These are phyloP conservation scores for Gonium pectorale DNA, from an alignment of 139 green algal species.

Conservation along the genomic window DNA sequence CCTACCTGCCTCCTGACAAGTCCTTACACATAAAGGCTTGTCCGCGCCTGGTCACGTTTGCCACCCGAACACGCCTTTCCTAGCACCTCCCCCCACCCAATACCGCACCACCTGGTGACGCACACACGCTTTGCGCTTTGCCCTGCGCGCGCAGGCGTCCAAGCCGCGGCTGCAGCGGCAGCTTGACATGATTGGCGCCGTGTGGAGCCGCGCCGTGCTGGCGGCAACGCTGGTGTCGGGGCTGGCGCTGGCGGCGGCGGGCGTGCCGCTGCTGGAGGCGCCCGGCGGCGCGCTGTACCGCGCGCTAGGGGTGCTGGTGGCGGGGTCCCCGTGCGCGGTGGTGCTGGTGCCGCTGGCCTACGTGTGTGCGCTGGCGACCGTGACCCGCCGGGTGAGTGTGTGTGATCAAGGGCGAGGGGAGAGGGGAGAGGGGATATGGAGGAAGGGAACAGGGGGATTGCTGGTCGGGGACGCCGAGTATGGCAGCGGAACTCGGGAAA, in stretches of 20 bases:
- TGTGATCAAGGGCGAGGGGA: neutral
- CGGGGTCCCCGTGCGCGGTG: slow-evolving; percentile 89
- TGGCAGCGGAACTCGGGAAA: too few relatives aligned
- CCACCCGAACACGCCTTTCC: too few relatives aligned
- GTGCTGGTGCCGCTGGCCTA: slow-evolving; percentile 91
- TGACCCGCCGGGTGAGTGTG: slow-evolving; percentile 61
- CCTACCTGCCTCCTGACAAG: too few relatives aligned
- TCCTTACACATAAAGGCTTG: too few relatives aligned
- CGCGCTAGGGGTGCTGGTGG: slow-evolving; percentile 85
- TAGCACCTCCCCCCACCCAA: neutral
- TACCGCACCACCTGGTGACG: neutral
- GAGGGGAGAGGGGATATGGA: neutral
- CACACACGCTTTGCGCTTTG: neutral
- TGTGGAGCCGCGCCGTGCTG: slow-evolving; percentile 83
- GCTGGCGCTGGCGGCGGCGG: slow-evolving; percentile 58
- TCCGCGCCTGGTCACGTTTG: too few relatives aligned
- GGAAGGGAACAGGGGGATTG: neutral
- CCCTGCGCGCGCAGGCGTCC: slow-evolving; percentile 52
- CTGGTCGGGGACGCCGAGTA: too few relatives aligned
- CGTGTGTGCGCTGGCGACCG: slow-evolving; percentile 84
- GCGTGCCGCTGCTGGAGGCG: slow-evolving; percentile 72
- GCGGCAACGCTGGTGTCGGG: slow-evolving; percentile 61
- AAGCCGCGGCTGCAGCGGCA: slow-evolving; percentile 70
- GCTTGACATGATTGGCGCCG: slow-evolving; percentile 74
- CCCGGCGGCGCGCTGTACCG: slow-evolving; percentile 84